Evolutionary conservation across 345 rosid genomes (phyloP).

Genomic region (Eucalyptus microcorys): DNA sequence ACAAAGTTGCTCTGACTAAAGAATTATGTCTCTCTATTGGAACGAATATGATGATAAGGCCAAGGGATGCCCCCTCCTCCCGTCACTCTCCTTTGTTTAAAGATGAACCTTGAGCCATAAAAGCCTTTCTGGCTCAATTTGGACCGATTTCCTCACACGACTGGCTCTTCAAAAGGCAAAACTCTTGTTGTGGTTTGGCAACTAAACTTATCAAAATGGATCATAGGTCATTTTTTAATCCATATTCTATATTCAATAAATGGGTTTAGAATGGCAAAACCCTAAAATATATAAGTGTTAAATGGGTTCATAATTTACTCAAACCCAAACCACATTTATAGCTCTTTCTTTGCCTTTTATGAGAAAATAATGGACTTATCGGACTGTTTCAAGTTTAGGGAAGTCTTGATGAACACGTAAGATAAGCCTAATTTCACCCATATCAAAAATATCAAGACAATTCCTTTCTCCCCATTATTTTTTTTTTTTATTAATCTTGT

Average conservation of each 20-base stretch:
- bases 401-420: background rate
- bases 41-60: background rate
- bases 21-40: background rate
- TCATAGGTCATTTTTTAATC: background rate
- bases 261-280: background rate
- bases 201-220: background rate
- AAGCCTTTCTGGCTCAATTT: background rate
- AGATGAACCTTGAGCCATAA: background rate
- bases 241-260: background rate
- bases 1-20: background rate
- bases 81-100: background rate
- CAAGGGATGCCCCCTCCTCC: background rate
- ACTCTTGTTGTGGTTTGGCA: background rate
- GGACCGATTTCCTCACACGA: background rate
- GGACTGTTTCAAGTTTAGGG: background rate
- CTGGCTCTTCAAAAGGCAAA: background rate
- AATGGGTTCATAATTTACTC: background rate
- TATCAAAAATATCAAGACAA: no score
- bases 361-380: background rate
- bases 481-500: no score
- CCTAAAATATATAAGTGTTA: background rate
- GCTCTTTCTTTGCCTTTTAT: background rate
- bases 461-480: background rate
- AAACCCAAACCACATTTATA: no score
- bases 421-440: background rate